A percentile compares a stretch with the other conserved stretches of the same genome.
phyloP scores from a whole-genome alignment of 192 early-diverging fungal species.

The Backusella liffmaniae region DNA sequence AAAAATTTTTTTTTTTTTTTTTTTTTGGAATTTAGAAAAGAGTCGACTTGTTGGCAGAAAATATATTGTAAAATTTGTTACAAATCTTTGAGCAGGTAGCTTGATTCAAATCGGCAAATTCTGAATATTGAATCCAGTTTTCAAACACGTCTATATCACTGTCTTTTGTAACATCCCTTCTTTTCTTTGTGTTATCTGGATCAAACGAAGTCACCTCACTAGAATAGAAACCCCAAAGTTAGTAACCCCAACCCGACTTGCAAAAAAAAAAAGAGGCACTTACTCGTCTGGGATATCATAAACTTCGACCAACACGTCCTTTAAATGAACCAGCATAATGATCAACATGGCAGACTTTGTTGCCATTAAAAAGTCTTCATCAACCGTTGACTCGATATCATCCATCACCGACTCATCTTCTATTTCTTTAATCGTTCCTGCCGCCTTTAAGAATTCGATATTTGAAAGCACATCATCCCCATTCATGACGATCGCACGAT shows the following conservation, averaged over 20 bases:
- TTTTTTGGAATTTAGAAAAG: neutral
- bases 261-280: neutral
- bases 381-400: neutral
- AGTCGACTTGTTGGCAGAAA: neutral
- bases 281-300: slow-evolving; percentile 22
- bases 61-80: neutral
- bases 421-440: neutral
- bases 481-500: slow-evolving; percentile 69
- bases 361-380: neutral
- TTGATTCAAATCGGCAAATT: neutral
- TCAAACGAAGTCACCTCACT: slow-evolving; percentile 10
- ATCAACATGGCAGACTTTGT: slow-evolving; percentile 9
- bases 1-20: too few relatives aligned
- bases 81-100: slow-evolving; percentile 1
- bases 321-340: slow-evolving; percentile 1
- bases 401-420: neutral
- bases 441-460: slow-evolving; percentile 36
- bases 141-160: neutral
- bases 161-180: neutral
- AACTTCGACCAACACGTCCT: slow-evolving; percentile 5
- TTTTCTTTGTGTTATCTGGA: neutral
- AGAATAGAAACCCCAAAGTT: neutral
- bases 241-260: too few relatives aligned
- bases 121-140: slow-evolving; percentile 6
- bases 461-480: slow-evolving; percentile 60